A percentile compares a stretch with the other conserved stretches of the same genome.
These are phyloP conservation scores for Phaseolus coccineus DNA, from an alignment of 331 rosid species.

Conservation along the genomic window DNA sequence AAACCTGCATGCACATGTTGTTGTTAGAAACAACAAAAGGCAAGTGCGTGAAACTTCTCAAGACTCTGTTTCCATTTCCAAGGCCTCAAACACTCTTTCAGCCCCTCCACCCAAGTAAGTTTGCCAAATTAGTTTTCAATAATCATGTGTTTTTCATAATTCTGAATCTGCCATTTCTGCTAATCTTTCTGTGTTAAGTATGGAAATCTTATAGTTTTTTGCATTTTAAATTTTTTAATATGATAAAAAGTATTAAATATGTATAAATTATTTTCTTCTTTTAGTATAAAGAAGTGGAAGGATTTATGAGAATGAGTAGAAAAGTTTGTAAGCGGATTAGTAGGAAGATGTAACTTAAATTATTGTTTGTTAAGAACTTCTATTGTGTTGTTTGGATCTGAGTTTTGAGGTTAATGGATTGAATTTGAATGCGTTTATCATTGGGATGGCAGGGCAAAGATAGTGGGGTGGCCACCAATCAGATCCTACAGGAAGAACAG, in stretches of 20 bases:
- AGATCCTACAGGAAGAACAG: slow-evolving; percentile 72
- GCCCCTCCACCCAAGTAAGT: slow-evolving; percentile 72
- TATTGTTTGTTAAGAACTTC: background rate
- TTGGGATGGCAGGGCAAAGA: slow-evolving; percentile 62
- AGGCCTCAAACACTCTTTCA: slow-evolving; percentile 35
- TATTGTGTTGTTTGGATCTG: background rate
- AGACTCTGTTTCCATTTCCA: slow-evolving; percentile 49
- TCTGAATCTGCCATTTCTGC: background rate
- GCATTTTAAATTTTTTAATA: too few species aligned
- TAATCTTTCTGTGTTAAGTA: too few species aligned
- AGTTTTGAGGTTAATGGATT: background rate
- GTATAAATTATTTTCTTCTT: too few species aligned
- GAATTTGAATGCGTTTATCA: background rate
- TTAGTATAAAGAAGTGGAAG: background rate
- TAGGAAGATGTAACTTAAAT: background rate
- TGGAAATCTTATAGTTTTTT: too few species aligned
- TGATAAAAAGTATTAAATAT: too few species aligned
- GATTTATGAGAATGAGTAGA: background rate
- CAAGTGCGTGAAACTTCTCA: slow-evolving; percentile 39
- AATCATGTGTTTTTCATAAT: background rate
- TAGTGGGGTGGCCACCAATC: slow-evolving; percentile 91
- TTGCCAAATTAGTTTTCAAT: background rate
- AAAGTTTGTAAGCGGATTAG: background rate
- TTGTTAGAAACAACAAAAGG: slow-evolving; percentile 57
- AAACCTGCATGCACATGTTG: background rate